These are phyloP conservation scores for Gentiana dahurica DNA, from an alignment of 257 asterid genomes.

Conservation along the genomic window DNA sequence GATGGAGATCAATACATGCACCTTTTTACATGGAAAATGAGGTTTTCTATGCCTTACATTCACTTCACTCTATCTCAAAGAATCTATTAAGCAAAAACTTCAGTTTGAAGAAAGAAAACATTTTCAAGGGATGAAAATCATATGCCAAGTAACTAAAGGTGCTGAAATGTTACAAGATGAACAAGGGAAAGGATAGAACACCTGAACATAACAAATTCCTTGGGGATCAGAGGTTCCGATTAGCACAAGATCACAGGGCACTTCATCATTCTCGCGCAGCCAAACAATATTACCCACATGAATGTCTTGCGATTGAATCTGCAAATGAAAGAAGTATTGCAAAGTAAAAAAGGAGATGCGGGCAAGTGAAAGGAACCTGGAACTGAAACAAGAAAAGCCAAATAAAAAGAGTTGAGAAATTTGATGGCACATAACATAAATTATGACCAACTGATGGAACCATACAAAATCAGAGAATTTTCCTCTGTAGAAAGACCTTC, in stretches of 20 bases:
- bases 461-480: neutral
- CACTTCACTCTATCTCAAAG: neutral
- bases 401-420: neutral
- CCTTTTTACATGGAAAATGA: no score
- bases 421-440: neutral
- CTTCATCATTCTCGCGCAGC: constrained; percentile 99
- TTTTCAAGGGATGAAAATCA: no score
- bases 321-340: constrained; percentile 14
- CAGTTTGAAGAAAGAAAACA: neutral
- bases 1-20: no score
- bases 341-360: constrained; percentile 5
- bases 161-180: constrained; percentile 2
- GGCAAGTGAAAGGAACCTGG: neutral
- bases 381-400: neutral
- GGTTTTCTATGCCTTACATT: no score
- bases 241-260: constrained; percentile 92
- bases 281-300: constrained; percentile 86
- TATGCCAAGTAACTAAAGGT: no score
- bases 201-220: constrained; percentile 93
- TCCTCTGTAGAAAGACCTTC: no score
- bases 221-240: constrained; percentile 92
- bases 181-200: constrained; percentile 21
- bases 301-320: constrained; percentile 93
- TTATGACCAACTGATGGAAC: neutral
- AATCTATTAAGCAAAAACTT: neutral